Evolutionary conservation across 2,329 filamentous ascomycete species (phyloP).

Genomic region (Coniochaeta sp.): DNA sequence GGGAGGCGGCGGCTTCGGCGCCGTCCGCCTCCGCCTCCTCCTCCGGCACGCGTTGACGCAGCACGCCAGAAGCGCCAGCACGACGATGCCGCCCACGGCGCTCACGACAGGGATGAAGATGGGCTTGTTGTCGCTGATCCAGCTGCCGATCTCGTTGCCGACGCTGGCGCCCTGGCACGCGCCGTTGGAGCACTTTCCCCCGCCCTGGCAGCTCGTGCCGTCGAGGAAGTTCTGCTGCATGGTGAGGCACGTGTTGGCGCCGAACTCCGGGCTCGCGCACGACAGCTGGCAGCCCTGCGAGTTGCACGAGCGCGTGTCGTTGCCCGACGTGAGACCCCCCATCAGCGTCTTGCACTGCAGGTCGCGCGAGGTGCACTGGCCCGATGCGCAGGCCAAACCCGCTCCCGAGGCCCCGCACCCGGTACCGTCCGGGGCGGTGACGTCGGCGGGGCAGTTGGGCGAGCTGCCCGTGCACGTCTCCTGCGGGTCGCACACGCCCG

Average conservation of each 20-base stretch:
- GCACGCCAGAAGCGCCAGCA: conserved; percentile 64
- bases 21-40: conserved; percentile 12
- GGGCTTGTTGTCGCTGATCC: conserved; percentile 69
- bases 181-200: conserved; percentile 1
- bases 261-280: conserved; percentile 66
- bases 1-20: conserved; percentile 11
- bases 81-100: conserved; percentile 64
- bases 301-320: conserved; percentile 76
- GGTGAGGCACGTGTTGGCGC: conserved; percentile 58
- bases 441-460: conserved; percentile 68
- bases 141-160: conserved; percentile 62
- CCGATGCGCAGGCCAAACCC: conserved; percentile 73
- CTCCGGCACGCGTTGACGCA: conserved; percentile 47
- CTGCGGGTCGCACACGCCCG: conserved; percentile 74
- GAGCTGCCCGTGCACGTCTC: conserved; percentile 73
- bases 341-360: conserved; percentile 82
- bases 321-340: conserved; percentile 64
- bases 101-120: conserved; percentile 75
- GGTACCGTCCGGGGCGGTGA: conserved; percentile 60
- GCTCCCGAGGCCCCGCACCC: conserved; percentile 58
- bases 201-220: conserved; percentile 58
- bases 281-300: conserved; percentile 65
- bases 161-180: conserved; percentile 63
- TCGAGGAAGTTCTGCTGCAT: conserved; percentile 92
- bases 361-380: conserved; percentile 89